These are phyloP conservation scores for Boletus huronensis DNA, from an alignment of 768 basidiomycete genomes.

Conservation along the genomic window DNA sequence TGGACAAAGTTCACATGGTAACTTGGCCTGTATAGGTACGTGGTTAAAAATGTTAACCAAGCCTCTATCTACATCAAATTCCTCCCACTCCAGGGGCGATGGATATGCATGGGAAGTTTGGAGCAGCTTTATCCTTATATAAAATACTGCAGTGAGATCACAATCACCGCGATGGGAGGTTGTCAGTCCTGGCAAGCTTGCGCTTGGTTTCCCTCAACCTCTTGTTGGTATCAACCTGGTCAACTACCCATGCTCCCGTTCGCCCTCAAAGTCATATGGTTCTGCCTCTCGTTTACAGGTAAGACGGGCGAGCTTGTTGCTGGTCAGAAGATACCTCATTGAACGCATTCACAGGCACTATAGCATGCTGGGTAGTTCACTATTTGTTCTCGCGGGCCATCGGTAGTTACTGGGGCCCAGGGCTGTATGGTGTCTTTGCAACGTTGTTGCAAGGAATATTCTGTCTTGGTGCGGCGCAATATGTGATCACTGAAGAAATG, in stretches of 20 bases:
- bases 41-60: slow-evolving; percentile 1
- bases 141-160: not conserved
- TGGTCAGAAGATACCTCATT: not conserved
- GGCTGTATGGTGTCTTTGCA: slow-evolving; percentile 47
- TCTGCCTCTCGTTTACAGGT: slow-evolving; percentile 55
- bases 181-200: not conserved
- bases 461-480: slow-evolving; percentile 48
- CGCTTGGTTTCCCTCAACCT: not conserved
- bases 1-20: not conserved
- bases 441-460: slow-evolving; percentile 54
- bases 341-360: slow-evolving; percentile 37
- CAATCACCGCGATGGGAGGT: not conserved
- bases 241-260: slow-evolving; percentile 47
- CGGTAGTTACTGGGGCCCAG: slow-evolving; percentile 45
- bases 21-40: not conserved
- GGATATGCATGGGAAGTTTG: slow-evolving; percentile 7
- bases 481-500: not conserved
- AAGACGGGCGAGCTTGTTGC: slow-evolving; percentile 1
- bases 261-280: slow-evolving; percentile 56
- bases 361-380: slow-evolving; percentile 49
- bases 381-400: slow-evolving; percentile 43
- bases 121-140: not conserved
- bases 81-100: not conserved
- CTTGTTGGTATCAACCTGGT: not conserved
- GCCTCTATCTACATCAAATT: not conserved